A percentile compares a stretch with the other conserved stretches of the same genome.
These are phyloP conservation scores for Candida palmyrensis DNA, from an alignment of 805 yeast genomes.

Conservation along the genomic window DNA sequence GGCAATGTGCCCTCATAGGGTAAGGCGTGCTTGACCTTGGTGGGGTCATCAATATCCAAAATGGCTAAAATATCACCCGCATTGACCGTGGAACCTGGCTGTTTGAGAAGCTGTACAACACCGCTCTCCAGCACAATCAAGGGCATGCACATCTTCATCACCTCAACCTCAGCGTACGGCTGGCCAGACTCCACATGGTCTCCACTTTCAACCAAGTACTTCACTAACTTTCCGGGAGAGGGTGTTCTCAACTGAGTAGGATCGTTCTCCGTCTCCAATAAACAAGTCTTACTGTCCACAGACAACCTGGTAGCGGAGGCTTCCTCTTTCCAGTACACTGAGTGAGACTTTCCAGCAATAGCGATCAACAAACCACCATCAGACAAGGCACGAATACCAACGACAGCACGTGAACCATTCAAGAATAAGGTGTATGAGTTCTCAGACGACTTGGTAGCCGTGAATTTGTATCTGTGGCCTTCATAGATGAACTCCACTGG, in stretches of 20 bases:
- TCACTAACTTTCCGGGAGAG: constrained; percentile 96
- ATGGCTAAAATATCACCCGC: constrained; percentile 98
- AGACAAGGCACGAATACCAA: constrained; percentile 80
- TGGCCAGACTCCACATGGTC: constrained; percentile 90
- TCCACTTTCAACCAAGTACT: constrained; percentile 90
- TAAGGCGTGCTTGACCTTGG: constrained; percentile 93
- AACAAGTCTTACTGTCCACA: constrained; percentile 92
- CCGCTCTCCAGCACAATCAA: constrained; percentile 92
- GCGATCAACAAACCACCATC: constrained; percentile 93
- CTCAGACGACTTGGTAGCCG: constrained; percentile 87
- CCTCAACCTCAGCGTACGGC: constrained; percentile 97
- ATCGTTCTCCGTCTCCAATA: constrained; percentile 92
- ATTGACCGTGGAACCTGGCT: constrained; percentile 94
- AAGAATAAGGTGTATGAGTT: constrained; percentile 85
- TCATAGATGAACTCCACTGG: constrained; percentile 96
- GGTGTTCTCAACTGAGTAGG: constrained; percentile 99
- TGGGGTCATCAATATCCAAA: constrained; percentile 90
- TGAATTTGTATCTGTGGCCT: constrained; percentile 87
- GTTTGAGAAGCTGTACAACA: constrained; percentile 85
- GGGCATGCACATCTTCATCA: constrained; percentile 99
- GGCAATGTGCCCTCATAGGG: constrained; percentile 95
- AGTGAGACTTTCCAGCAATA: constrained; percentile 87
- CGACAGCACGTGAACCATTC: constrained; percentile 87
- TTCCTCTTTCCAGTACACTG: constrained; percentile 97
- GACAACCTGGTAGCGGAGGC: constrained; percentile 91